Conservation (phyloP, 2,329 filamentous ascomycete genomes). For the Arthroderma sp. region DNA sequence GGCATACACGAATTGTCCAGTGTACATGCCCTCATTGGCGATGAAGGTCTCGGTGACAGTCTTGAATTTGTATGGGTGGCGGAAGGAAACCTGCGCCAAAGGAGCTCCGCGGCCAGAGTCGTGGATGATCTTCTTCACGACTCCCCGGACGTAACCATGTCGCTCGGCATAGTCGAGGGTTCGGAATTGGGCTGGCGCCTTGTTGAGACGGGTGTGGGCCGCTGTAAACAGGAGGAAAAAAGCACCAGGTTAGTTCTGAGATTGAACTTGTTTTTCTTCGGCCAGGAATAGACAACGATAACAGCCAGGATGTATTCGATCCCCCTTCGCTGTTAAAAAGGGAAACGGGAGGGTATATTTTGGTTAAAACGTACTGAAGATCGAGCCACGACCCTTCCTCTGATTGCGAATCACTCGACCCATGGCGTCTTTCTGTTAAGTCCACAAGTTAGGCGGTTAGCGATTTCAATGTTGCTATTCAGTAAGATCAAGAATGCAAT, state of each 20-base stretch:
- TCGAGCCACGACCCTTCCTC: constrained; percentile 63
- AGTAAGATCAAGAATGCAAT: no score
- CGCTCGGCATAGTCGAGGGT: constrained; percentile 92
- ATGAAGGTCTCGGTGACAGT: constrained; percentile 98
- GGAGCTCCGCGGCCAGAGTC: constrained; percentile 96
- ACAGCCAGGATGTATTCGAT: background rate
- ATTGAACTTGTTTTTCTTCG: background rate
- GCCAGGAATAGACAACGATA: background rate
- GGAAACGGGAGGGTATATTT: constrained; percentile 9
- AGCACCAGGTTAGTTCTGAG: background rate
- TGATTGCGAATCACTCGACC: constrained; percentile 67
- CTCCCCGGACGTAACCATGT: constrained; percentile 93
- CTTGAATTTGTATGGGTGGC: constrained; percentile 97
- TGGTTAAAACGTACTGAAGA: constrained; percentile 49
- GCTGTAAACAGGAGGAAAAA: constrained; percentile 32
- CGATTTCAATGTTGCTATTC: background rate
- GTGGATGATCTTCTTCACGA: constrained; percentile 99
- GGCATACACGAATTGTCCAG: constrained; percentile 99
- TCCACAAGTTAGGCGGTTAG: background rate
- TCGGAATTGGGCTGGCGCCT: constrained; percentile 90
- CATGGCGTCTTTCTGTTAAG: constrained; percentile 34
- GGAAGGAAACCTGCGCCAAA: constrained; percentile 92
- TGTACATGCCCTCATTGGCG: constrained; percentile 99
- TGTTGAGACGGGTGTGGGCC: constrained; percentile 82
- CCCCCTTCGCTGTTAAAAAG: background rate